A percentile compares a stretch with the other conserved stretches of the same genome.
Evolutionary conservation across 139 green algal species (phyloP).

Genomic region (Tetradesmus lagerheimii): DNA sequence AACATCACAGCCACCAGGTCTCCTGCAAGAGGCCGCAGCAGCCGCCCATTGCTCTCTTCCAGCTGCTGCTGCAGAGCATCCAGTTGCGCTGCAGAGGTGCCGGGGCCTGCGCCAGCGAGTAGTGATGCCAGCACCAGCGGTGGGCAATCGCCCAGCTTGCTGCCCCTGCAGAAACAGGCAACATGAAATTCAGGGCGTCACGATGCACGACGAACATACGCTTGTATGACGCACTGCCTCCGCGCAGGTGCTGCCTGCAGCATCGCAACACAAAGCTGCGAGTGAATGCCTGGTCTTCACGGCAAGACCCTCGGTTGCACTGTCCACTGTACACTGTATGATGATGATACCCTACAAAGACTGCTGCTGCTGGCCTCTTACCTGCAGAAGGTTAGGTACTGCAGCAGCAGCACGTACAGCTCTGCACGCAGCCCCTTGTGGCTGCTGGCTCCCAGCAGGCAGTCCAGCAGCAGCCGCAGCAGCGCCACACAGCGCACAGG

Average conservation of each 20-base stretch:
- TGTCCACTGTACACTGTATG: too few relatives aligned
- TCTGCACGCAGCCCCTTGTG: constrained; percentile 59
- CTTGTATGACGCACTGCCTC: too few relatives aligned
- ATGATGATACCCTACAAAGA: too few relatives aligned
- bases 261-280: too few relatives aligned
- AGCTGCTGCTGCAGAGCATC: constrained; percentile 54
- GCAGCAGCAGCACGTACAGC: constrained; percentile 70
- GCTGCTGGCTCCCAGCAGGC: constrained; percentile 40
- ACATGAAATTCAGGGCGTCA: too few relatives aligned
- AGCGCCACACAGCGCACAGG: constrained; percentile 66
- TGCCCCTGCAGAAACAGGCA: constrained; percentile 42
- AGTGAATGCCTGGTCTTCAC: too few relatives aligned
- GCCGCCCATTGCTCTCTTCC: constrained; percentile 43
- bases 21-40: constrained; percentile 23
- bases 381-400: constrained; percentile 74
- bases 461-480: constrained; percentile 63
- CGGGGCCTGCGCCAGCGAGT: constrained; percentile 24
- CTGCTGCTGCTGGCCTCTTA: not conserved
- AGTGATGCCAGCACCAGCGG: constrained; percentile 30
- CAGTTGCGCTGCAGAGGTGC: constrained; percentile 45
- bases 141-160: constrained; percentile 40
- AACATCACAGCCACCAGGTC: constrained; percentile 61
- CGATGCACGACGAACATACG: too few relatives aligned
- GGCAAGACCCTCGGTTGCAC: too few relatives aligned
- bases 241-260: not conserved